A percentile compares a stretch with the other conserved stretches of the same genome.
These are phyloP conservation scores for Thielaviopsis musarum DNA, from an alignment of 2,329 filamentous ascomycete genomes.

Conservation along the genomic window DNA sequence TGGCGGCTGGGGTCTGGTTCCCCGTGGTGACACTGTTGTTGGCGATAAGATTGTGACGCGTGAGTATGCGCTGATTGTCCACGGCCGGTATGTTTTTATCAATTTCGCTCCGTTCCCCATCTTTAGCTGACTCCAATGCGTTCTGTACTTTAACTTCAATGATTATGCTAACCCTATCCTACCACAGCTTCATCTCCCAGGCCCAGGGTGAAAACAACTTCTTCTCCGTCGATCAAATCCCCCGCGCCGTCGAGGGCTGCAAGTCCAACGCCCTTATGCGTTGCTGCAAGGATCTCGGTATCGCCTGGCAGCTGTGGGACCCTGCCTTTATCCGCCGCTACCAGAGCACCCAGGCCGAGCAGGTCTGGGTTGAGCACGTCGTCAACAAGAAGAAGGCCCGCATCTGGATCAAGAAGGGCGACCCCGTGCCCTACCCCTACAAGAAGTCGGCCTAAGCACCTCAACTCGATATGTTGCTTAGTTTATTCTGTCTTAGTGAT, in stretches of 20 bases:
- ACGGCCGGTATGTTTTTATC: conserved; percentile 54
- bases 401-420: conserved; percentile 65
- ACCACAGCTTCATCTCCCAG: conserved; percentile 64
- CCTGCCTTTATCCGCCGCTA: conserved; percentile 76
- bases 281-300: conserved; percentile 93
- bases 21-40: conserved; percentile 68
- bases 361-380: conserved; percentile 81
- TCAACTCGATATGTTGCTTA: neutral
- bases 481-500: neutral
- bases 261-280: conserved; percentile 96
- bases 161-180: neutral
- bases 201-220: conserved; percentile 90
- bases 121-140: neutral
- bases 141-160: too few species aligned
- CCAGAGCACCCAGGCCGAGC: conserved; percentile 54
- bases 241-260: conserved; percentile 88
- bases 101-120: neutral
- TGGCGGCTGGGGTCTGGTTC: conserved; percentile 87
- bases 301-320: conserved; percentile 94
- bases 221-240: conserved; percentile 77
- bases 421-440: conserved; percentile 48
- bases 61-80: conserved; percentile 81
- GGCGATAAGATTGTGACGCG: conserved; percentile 68
- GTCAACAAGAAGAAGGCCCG: conserved; percentile 77
- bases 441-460: conserved; percentile 20